A percentile compares a stretch with the other conserved stretches of the same genome.
Conservation (phyloP, 129 eudicot species). For the Lonicera japonica region DNA sequence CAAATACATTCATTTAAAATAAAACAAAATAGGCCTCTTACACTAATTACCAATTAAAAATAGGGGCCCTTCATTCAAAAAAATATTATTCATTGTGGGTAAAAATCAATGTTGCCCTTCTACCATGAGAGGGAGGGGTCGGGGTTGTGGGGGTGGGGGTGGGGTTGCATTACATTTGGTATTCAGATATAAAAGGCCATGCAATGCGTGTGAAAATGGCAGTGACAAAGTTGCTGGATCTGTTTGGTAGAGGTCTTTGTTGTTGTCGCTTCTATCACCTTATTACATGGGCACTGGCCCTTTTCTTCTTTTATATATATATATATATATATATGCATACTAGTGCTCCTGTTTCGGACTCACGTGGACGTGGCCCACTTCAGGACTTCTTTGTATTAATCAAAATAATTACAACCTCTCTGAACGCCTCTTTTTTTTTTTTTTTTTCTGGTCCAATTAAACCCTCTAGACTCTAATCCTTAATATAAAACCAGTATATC, state of each 20-base stretch:
- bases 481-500: too few species aligned
- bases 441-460: too few species aligned
- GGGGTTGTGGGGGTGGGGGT: not conserved
- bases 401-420: not conserved
- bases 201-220: not conserved
- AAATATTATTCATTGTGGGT: too few species aligned
- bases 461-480: too few species aligned
- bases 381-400: not conserved
- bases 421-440: too few species aligned
- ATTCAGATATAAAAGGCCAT: not conserved
- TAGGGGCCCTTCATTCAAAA: too few species aligned
- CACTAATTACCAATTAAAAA: too few species aligned
- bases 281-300: not conserved
- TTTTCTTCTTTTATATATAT: not conserved
- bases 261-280: not conserved
- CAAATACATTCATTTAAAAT: too few species aligned
- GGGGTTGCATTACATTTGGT: not conserved
- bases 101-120: too few species aligned
- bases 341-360: not conserved
- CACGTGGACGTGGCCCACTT: conserved; percentile 10
- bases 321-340: too few species aligned
- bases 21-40: too few species aligned
- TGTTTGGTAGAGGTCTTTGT: not conserved
- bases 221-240: not conserved
- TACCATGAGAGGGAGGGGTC: too few species aligned